Base-by-base conservation (phyloP, 1,284 basidiomycete genomes). In the Veloboletus limbatus region DNA sequence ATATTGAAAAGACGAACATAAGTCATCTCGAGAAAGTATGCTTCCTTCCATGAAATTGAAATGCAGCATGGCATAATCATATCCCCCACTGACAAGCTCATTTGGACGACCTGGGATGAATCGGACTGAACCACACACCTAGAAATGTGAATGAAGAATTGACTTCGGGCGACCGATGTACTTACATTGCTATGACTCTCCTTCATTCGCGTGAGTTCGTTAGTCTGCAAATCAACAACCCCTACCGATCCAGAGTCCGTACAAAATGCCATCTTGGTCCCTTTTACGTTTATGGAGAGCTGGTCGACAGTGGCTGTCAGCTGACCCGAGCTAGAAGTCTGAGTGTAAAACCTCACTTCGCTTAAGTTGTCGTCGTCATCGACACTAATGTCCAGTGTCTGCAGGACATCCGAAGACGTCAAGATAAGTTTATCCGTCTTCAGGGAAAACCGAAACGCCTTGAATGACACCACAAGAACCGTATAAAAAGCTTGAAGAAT, bases 61-160 rank as follows among this genome's bases (percentile, higher is more conserved):
- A 56, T 90, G 88, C 11, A 87, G 60, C 21, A 91, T 56, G 3
- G 73, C 68, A 35, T 73, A 78, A 55, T 91, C 88, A 56, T 86
- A 91, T 3, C 88, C 88, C 7, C 79, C 85, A 52, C 84, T 88
- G 28, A 91, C 72, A 18, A 89, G 58, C 62, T 91, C 87, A 44
- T 70, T 73, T 14, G 85, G 78, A 30, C 85, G 73, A 58, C 77
- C 74, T 3, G 85, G 81, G 47, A 90, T 77, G 58, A 88, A 89
- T 47, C 71, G 76, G 28, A 86, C 78, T 21, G 75, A 74, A 14
- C 77, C 79, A 44, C 83, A 86, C 14, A 90, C 78, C 88, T 91
- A 55, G 25, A 43, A 55, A 52, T 26, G 52, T 39, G 36, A 11
- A 40, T 45, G 49, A 47, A 27, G n/a, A 18, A 45, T n/a, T 41